Evolutionary conservation across 2,329 filamentous ascomycete species (phyloP).

Genomic region (Aspergillus latus): DNA sequence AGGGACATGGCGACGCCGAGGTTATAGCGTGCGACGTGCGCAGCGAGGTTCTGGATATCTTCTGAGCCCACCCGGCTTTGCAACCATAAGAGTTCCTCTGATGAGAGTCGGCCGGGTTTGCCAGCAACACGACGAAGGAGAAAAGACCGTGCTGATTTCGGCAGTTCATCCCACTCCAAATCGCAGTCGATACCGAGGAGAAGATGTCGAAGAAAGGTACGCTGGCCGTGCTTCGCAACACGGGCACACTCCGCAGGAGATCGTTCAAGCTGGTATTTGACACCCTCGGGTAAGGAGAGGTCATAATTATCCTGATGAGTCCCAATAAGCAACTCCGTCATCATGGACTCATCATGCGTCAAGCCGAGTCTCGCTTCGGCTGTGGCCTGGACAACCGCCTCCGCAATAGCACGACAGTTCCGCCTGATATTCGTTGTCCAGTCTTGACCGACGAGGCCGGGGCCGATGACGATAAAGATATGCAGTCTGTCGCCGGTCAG

Average conservation of each 20-base stretch:
- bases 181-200: conserved; percentile 18
- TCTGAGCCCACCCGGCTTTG: conserved; percentile 33
- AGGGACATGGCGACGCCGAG: conserved; percentile 41
- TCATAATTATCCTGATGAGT: conserved; percentile 29
- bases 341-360: conserved; percentile 34
- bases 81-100: conserved; percentile 45
- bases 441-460: conserved; percentile 23
- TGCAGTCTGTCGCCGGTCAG: conserved; percentile 23
- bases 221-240: conserved; percentile 14
- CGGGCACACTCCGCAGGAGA: conserved; percentile 33
- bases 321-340: conserved; percentile 32
- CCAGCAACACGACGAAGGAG: conserved; percentile 46
- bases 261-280: conserved; percentile 26
- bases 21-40: conserved; percentile 49
- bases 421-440: conserved; percentile 29
- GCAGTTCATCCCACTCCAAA: conserved; percentile 18
- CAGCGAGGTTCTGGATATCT: conserved; percentile 35
- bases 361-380: conserved; percentile 33
- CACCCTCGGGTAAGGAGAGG: conserved; percentile 17
- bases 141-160: conserved; percentile 4
- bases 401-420: conserved; percentile 38
- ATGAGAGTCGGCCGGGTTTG: conserved; percentile 40
- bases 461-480: conserved; percentile 30
- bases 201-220: conserved; percentile 16
- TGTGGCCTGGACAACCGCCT: conserved; percentile 37